These are phyloP conservation scores for Dissophora globulifera DNA, from an alignment of 192 early-diverging fungal genomes.

Conservation along the genomic window DNA sequence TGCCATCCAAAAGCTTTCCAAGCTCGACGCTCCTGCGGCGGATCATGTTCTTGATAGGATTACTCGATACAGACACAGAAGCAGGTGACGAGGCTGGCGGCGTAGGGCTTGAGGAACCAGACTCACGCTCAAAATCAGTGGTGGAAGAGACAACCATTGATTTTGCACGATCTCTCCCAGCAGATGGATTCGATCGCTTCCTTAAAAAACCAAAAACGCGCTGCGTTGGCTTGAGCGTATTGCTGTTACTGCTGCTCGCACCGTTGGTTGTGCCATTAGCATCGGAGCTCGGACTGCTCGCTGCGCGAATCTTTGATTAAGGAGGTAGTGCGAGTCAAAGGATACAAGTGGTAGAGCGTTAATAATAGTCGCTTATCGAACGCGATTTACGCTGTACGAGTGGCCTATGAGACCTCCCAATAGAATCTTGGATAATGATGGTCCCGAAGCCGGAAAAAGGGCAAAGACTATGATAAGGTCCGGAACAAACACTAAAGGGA, in stretches of 20 bases:
- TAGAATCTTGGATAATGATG: too few species aligned
- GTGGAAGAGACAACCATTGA: background rate
- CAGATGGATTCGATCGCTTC: constrained; percentile 6
- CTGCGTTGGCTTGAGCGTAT: constrained; percentile 14
- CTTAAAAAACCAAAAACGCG: constrained; percentile 31
- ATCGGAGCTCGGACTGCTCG: background rate
- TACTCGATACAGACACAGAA: background rate
- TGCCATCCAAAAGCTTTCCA: constrained; percentile 7
- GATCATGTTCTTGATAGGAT: constrained; percentile 21
- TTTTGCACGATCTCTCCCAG: constrained; percentile 17
- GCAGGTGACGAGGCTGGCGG: too few species aligned
- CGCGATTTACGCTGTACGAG: too few species aligned
- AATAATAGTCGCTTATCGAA: too few species aligned
- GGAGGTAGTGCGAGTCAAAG: background rate
- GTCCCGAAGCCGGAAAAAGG: too few species aligned
- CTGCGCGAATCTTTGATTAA: background rate
- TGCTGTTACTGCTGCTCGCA: background rate
- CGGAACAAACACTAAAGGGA: too few species aligned
- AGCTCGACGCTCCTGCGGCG: constrained; percentile 36
- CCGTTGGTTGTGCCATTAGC: background rate
- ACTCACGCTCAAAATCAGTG: background rate
- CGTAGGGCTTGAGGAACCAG: background rate
- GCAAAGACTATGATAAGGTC: too few species aligned
- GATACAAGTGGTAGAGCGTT: background rate
- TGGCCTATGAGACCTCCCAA: too few species aligned